These are phyloP conservation scores for Lachnellula cervina DNA, from an alignment of 2,329 filamentous ascomycete genomes.

Conservation along the genomic window DNA sequence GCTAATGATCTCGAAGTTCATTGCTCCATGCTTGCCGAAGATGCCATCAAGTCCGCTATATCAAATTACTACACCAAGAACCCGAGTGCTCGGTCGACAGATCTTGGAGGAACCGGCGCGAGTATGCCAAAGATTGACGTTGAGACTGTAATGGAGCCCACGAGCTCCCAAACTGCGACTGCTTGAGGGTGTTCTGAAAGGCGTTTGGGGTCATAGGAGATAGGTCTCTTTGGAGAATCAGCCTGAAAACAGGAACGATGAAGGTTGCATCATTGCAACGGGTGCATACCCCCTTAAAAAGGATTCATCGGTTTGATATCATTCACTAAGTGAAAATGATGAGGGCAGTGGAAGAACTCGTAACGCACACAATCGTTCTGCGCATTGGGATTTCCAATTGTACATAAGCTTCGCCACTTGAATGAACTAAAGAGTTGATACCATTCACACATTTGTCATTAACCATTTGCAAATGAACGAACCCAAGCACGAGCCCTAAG, in stretches of 20 bases:
- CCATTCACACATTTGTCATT: not conserved
- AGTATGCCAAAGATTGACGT: conserved; percentile 62
- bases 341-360: not conserved
- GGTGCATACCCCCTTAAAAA: not conserved
- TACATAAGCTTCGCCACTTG: not conserved
- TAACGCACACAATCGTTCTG: not conserved
- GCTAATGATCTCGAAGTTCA: conserved; percentile 54
- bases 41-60: conserved; percentile 89
- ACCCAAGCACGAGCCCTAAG: too few species aligned
- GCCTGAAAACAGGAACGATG: not conserved
- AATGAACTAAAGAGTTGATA: not conserved
- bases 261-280: not conserved
- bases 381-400: not conserved
- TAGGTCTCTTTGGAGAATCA: not conserved
- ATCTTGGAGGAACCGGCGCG: conserved; percentile 69
- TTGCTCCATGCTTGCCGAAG: conserved; percentile 88
- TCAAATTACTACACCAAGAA: conserved; percentile 91
- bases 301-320: not conserved
- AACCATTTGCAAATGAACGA: too few species aligned
- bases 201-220: conserved; percentile 7
- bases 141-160: conserved; percentile 47
- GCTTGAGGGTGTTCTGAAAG: conserved; percentile 13
- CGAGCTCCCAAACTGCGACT: conserved; percentile 22
- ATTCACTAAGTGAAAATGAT: not conserved
- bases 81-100: conserved; percentile 66